Base-by-base conservation (phyloP, 306 rosid species). In the Prunus padus region DNA sequence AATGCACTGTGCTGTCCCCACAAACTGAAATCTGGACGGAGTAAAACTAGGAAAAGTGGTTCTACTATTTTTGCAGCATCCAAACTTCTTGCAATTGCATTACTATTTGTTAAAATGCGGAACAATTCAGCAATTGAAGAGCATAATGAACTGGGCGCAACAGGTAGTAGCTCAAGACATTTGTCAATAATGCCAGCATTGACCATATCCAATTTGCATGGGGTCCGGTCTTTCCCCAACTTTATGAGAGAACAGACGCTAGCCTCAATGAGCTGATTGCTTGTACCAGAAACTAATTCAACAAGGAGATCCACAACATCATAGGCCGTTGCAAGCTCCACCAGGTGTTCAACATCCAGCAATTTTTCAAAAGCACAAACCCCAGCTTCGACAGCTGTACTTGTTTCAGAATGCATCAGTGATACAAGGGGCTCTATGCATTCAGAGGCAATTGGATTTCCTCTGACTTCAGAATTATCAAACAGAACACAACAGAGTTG, bases 1-100 rank as follows among this genome's bases (percentile, higher is more conserved):
- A 95, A 85, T 87, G 98, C 95, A 80, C 98, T 92, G 82, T 95
- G 97, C 82, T 95, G 97, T 77, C 98, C 98, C 98, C 95, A 90
- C 88, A 95, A 71, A 84, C 88, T 82, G 78, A 95, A 86, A 86
- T 95, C 98, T 76, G 80, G 85, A 56, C 90, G 93, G 52, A 84
- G 92, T 80, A 95, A 88, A 84, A 92, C 93, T 79, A 89, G 80
- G 83, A 95, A 95, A 75, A 95, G 97, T 68, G 98, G 98, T 86
- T 95, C 98, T 37, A 95, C 97, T 26, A 92, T 86, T 77, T 89
- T 87, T 74, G 97, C 96, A 65, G 97, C 89, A 57, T 82, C 95
- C 61, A 93, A 89, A 87, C 97, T 90, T 88, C 97, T 84, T 55
- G 98, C 98, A 85, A 95, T 89, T 61, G 93, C 92, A 83, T 74